These are phyloP conservation scores for Suillus discolor DNA, from an alignment of 768 basidiomycete species.

Conservation along the genomic window DNA sequence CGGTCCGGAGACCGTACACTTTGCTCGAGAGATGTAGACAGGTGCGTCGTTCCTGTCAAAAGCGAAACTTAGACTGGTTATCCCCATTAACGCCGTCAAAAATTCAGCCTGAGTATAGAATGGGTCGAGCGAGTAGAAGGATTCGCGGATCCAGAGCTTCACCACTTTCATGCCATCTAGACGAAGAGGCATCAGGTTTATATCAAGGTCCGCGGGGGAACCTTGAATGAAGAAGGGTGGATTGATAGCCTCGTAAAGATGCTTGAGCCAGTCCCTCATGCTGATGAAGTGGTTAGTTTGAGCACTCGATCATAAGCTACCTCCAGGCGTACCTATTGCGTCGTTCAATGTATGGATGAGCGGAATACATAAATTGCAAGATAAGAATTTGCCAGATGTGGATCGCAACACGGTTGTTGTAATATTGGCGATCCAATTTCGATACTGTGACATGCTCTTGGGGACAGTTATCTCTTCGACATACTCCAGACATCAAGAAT, in stretches of 20 bases:
- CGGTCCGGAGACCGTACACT: constrained; percentile 23
- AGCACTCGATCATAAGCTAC: neutral
- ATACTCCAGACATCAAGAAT: constrained; percentile 33
- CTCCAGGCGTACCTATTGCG: constrained; percentile 10
- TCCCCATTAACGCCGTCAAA: constrained; percentile 43
- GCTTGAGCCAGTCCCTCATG: constrained; percentile 40
- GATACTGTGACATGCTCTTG: constrained; percentile 37
- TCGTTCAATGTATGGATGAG: constrained; percentile 6
- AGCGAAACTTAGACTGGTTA: constrained; percentile 38
- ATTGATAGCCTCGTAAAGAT: constrained; percentile 50
- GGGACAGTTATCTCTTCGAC: constrained; percentile 36
- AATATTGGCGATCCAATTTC: constrained; percentile 34
- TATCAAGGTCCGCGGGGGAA: constrained; percentile 37
- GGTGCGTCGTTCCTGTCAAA: constrained; percentile 40
- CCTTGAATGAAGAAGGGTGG: constrained; percentile 53
- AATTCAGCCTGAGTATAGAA: constrained; percentile 23
- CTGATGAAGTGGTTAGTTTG: neutral
- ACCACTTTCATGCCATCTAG: constrained; percentile 38
- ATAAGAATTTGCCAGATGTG: constrained; percentile 55
- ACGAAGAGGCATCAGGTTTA: constrained; percentile 41
- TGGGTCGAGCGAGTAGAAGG: constrained; percentile 37
- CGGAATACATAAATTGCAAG: constrained; percentile 35
- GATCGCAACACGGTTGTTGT: constrained; percentile 43
- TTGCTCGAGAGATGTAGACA: constrained; percentile 37
- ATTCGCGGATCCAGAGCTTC: constrained; percentile 47